These are phyloP conservation scores for Globisporangium abappressorium DNA, from an alignment of 352 stramenopile genomes.

Conservation along the genomic window DNA sequence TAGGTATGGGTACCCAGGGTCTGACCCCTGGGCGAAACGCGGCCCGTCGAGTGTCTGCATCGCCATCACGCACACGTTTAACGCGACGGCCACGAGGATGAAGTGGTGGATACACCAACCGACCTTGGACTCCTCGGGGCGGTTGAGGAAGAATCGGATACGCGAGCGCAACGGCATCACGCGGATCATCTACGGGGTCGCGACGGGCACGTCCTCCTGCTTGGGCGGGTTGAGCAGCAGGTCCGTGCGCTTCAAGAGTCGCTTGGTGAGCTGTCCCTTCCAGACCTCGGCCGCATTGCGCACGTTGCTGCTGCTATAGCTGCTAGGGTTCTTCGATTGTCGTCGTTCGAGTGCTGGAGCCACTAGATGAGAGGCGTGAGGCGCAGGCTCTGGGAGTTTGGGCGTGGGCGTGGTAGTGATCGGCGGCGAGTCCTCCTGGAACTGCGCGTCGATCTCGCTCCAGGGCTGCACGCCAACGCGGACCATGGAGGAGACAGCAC, in stretches of 20 bases:
- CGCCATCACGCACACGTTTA: slow-evolving; percentile 25
- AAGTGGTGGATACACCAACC: slow-evolving; percentile 41
- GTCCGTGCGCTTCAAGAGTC: background rate
- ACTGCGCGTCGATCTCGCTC: background rate
- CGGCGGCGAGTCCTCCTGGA: background rate
- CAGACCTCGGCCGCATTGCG: background rate
- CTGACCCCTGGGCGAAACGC: slow-evolving; percentile 27
- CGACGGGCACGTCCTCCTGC: background rate
- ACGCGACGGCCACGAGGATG: slow-evolving; percentile 18
- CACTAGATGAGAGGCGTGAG: no score
- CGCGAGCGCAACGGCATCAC: slow-evolving; percentile 29
- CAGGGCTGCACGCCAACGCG: slow-evolving; percentile 1
- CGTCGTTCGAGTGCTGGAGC: background rate
- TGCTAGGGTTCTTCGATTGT: background rate
- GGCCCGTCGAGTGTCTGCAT: slow-evolving; percentile 52
- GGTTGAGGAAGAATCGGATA: slow-evolving; percentile 37
- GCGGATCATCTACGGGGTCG: slow-evolving; percentile 22
- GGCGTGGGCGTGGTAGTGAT: no score
- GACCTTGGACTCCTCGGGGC: slow-evolving; percentile 36
- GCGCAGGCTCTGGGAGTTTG: no score
- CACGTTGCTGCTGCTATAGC: background rate
- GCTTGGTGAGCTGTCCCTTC: background rate
- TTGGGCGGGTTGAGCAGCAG: slow-evolving; percentile 1
- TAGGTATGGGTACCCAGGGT: slow-evolving; percentile 46
- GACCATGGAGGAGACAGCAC: background rate